Evolutionary conservation across 768 basidiomycete genomes (phyloP).

Genomic region (Tricholoma hemisulphureum): DNA sequence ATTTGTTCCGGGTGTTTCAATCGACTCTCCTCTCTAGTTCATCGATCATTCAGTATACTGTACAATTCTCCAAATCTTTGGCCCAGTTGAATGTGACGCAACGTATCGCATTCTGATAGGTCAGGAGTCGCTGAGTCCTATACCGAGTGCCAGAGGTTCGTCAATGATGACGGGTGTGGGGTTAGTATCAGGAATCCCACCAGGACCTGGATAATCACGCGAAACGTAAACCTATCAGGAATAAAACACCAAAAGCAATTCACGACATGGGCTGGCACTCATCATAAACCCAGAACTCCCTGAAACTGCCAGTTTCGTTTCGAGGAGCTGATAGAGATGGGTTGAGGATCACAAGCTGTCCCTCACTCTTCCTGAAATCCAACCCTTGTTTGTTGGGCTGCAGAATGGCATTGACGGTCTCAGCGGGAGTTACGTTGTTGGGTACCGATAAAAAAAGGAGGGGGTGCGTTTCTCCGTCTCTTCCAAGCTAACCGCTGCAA

Average conservation of each 20-base stretch:
- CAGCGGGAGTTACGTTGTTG: conserved; percentile 48
- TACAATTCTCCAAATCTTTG: too few species aligned
- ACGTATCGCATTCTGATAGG: conserved; percentile 53
- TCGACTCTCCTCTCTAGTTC: too few species aligned
- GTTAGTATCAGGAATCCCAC: conserved; percentile 52
- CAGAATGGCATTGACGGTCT: conserved; percentile 44
- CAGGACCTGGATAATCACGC: conserved; percentile 38
- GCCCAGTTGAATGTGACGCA: too few species aligned
- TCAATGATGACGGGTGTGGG: conserved; percentile 58
- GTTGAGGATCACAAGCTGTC: conserved; percentile 52
- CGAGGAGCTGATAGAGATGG: conserved; percentile 47
- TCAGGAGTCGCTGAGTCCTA: conserved; percentile 45
- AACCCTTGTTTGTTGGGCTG: conserved; percentile 52
- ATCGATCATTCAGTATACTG: too few species aligned
- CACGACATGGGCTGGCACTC: conserved; percentile 54
- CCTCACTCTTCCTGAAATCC: conserved; percentile 66
- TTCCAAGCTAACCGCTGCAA: conserved; percentile 52
- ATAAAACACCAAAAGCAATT: conserved; percentile 46
- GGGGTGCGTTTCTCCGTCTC: conserved; percentile 48
- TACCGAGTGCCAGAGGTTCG: conserved; percentile 50
- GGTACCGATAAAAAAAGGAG: conserved; percentile 59
- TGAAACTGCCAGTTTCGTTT: conserved; percentile 53
- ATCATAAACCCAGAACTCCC: conserved; percentile 60
- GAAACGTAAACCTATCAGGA: too few species aligned
- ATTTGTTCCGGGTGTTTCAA: too few species aligned